These are phyloP conservation scores for Bruguiera sexangula DNA, from an alignment of 345 rosid genomes.

Conservation along the genomic window DNA sequence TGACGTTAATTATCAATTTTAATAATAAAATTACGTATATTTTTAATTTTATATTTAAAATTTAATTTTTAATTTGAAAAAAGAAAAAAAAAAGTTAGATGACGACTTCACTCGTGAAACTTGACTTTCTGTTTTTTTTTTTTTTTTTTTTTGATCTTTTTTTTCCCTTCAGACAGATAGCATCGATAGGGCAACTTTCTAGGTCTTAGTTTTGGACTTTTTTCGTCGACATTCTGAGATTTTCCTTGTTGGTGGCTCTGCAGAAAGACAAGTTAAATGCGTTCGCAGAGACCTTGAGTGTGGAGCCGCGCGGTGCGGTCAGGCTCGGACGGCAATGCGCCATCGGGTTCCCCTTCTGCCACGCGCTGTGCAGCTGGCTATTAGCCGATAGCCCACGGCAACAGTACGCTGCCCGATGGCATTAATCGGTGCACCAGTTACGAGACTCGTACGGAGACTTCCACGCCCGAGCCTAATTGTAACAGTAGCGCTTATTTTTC, in stretches of 20 bases:
- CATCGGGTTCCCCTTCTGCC: not conserved
- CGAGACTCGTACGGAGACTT: not conserved
- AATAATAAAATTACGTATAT: too few relatives aligned
- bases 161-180: too few relatives aligned
- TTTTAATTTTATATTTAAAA: too few relatives aligned
- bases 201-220: not conserved
- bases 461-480: too few relatives aligned
- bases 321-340: conserved; percentile 22
- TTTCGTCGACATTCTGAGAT: not conserved
- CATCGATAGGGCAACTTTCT: too few relatives aligned
- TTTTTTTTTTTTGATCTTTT: too few relatives aligned
- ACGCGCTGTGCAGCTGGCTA: conserved; percentile 2
- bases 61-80: too few relatives aligned
- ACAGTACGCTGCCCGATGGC: not conserved
- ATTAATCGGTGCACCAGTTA: not conserved
- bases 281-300: not conserved
- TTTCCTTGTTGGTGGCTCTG: not conserved
- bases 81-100: too few relatives aligned
- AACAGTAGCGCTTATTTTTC: too few relatives aligned
- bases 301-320: conserved; percentile 15
- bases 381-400: not conserved
- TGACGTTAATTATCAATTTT: too few relatives aligned
- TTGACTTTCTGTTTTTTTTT: too few relatives aligned
- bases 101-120: too few relatives aligned
- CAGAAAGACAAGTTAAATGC: conserved; percentile 1